Evolutionary conservation across 306 rosid species (phyloP), one percentile per base, ranked within the genome.

Genomic region (Acacia confusa): DNA sequence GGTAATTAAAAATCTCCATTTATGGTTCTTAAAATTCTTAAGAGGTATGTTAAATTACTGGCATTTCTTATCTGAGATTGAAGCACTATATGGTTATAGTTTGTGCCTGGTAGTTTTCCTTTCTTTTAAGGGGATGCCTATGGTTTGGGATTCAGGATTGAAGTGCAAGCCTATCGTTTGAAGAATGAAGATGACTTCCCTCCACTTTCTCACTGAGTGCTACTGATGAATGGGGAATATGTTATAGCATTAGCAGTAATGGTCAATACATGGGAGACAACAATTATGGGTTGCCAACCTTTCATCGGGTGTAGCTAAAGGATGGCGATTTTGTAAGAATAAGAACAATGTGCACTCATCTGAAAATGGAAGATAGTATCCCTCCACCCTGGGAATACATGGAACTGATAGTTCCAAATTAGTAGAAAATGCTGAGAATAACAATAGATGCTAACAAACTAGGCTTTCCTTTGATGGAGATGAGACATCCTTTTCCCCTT

Each of bases 101-200:
- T 73, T 77, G 84, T 76, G 38, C 85, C 64, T 81, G 58, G 71
- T 77, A 82, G 75, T 69, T 83, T 80, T 75, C 87, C 52, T 84
- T 79, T 83, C 60, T 78, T 80, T 88, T 50, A 81, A 81, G 84
- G 88, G 70, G 79, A 82, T 86, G 69, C 80, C 75, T 79, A 64
- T 87, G 86, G 79, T 87, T 87, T 87, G 88, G 82, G 88, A 87
- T 87, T 87, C 90, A 87, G 90, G 90, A 82, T 82, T 60, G 88
- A 77, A 69, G 88, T 3, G 81, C 83, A 82, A 34, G 86, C 79
- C 67, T 87, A 84, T 79, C 90, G 55, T 85, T 82, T 87, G 88
- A 87, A 87, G 90, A 73, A 87, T 77, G 90, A 87, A 82, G 90
- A 84, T 68, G 90, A 87, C 81, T 87, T 87, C 47, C 90, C 90